Base-by-base conservation (phyloP, 2,329 filamentous ascomycete genomes). In the Botrytis elliptica region DNA sequence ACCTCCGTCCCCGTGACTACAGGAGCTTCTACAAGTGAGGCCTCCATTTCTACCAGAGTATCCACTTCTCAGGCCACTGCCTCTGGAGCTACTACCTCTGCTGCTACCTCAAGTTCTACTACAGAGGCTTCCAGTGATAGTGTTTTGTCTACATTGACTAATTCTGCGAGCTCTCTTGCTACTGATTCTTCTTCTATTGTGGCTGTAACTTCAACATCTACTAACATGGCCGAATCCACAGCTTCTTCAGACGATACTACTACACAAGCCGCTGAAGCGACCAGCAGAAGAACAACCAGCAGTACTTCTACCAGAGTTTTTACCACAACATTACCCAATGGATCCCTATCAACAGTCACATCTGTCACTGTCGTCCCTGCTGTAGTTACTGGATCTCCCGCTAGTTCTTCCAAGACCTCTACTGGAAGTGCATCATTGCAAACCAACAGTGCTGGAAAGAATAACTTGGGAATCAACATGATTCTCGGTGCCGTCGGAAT, bases 271-370 rank as follows among this genome's bases (percentile, higher is more conserved):
- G 68, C 73, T 70, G 71, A 74, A 67, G 66, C 49, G 40, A 55
- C 75, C 33, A 71, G 59, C 40, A 66, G 62, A n/a, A 66, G 71
- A 33, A 74, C 64, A 40, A 66, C 68, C 44, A 73, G 72, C 14
- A 73, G 63, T 16, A 62, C 72, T 0, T 62, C 73, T 10, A 75
- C 72, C n/a, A 74, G 76, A n/a, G 75, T 80, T 18, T 79, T 72
- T 59, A 80, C 78, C 14, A 78, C 79, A 6, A 80, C 79, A 2
- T 49, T 78, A 12, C 68, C 78, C 14, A 75, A 77, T 65, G 79
- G 79, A n/a, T 74, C 72, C 1, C 71, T 76, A 20, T 75, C 73
- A 25, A 79, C 78, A 8, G 74, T 79, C 20, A 80, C 79, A 36
- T 69, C 67, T 16, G 29, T 77, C 33, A 80, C 78, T 1, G 72